Evolutionary conservation across 805 yeast genomes (phyloP), one percentile per base, ranked within the genome.

Genomic region (Babjeviella inositovora): DNA sequence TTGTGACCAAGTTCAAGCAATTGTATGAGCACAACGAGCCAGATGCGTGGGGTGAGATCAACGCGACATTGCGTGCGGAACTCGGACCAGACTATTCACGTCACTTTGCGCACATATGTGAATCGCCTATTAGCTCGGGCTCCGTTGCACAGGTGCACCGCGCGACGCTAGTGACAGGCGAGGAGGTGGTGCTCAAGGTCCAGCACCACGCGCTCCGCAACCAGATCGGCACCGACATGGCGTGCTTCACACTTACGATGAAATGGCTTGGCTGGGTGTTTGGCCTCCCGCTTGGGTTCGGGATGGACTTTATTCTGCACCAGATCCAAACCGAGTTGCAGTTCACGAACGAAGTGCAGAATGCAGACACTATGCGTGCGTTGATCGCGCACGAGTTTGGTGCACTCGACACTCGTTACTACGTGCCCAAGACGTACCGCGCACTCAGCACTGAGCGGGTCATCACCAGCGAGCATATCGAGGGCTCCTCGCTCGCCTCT

Each of bases 401-500:
- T 11, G 47, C 67, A 17, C 31, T 32, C 3, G 37, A 35, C 9
- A 24, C 28, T n/a, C 51, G 53, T 15, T 57, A 71, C 5, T 59
- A 71, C 36, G 53, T 77, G 9, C 92, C 90, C 3, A 34, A 43
- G 21, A 52, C 56, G 11, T 70, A 57, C 34, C 41, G 50, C 1
- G 54, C 63, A 4, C 28, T 52, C 14, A 47, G 72, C 8, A 51
- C 70, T 2, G 36, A 41, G 19, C 59, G 67, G 23, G 68, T 77
- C 3, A 41, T 77, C 20, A 58, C 69, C 8, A 59, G 70, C 13
- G 90, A 79, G 43, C 79, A 85, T 84, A 70, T 77, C 22, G 77
- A 77, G 17, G 90, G 85, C 13, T 61, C 64, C 10, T 44, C 74
- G 0, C 43, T 79, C 27, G 47, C 60, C n/a, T 52, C 59, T 27